phyloP scores from a whole-genome alignment of 768 basidiomycete genomes.

The Phylloporus rhodoxanthus region DNA sequence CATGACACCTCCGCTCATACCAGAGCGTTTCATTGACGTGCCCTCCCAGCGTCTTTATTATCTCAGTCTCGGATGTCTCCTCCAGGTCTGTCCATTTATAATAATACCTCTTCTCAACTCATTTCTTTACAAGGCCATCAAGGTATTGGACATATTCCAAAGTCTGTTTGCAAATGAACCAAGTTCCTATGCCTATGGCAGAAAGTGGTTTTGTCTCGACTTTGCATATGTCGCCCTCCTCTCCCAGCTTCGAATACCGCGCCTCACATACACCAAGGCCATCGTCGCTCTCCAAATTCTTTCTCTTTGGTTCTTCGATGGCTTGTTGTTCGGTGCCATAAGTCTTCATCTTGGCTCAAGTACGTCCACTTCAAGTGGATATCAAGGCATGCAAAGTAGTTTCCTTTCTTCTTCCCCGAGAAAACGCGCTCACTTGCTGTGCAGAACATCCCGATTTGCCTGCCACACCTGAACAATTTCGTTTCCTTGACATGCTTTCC shows the following conservation, averaged over 20 bases:
- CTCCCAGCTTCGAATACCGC: conserved; percentile 64
- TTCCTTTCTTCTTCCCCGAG: background rate
- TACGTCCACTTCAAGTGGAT: conserved; percentile 5
- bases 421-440: conserved; percentile 4
- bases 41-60: conserved; percentile 78
- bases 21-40: conserved; percentile 66
- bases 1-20: conserved; percentile 49
- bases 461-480: conserved; percentile 42
- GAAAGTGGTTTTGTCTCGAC: conserved; percentile 73
- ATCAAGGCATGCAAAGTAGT: conserved; percentile 32
- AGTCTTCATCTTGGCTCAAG: conserved; percentile 45
- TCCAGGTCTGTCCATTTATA: conserved; percentile 50
- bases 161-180: conserved; percentile 43
- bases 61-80: conserved; percentile 65
- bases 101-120: background rate
- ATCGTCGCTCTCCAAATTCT: conserved; percentile 59
- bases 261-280: conserved; percentile 61
- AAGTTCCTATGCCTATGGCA: conserved; percentile 41
- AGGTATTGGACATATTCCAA: conserved; percentile 63
- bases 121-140: conserved; percentile 52
- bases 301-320: conserved; percentile 58
- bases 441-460: conserved; percentile 34
- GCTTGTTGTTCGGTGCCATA: conserved; percentile 67
- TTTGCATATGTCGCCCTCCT: conserved; percentile 53
- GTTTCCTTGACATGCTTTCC: conserved; percentile 44